phyloP scores from a whole-genome alignment of 2,329 filamentous ascomycete species.

The Knufia fluminis region DNA sequence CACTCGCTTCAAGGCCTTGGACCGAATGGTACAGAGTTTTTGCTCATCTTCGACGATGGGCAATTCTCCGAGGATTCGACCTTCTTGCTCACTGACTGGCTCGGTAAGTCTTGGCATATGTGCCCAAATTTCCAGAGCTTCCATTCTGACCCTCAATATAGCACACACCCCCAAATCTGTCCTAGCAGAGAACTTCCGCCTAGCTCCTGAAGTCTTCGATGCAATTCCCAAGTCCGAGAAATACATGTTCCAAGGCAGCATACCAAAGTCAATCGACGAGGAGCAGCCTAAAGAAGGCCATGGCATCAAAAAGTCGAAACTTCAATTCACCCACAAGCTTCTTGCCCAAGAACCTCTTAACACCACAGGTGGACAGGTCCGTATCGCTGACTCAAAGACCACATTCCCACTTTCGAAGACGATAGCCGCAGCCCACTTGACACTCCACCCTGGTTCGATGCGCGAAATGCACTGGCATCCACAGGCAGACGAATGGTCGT shows the following conservation, averaged over 20 bases:
- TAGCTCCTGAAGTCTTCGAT: conserved; percentile 60
- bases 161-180: conserved; percentile 64
- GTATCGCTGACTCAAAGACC: conserved; percentile 60
- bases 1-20: conserved; percentile 67
- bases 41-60: conserved; percentile 54
- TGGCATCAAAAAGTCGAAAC: conserved; percentile 54
- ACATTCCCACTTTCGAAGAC: conserved; percentile 68
- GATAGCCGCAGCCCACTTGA: conserved; percentile 62
- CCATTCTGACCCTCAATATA: conserved; percentile 20
- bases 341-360: conserved; percentile 58
- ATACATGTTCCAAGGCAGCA: conserved; percentile 66
- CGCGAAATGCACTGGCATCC: conserved; percentile 80
- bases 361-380: conserved; percentile 60
- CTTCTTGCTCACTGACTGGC: conserved; percentile 61
- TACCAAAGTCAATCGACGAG: conserved; percentile 54
- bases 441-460: conserved; percentile 61
- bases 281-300: conserved; percentile 49
- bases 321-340: conserved; percentile 63
- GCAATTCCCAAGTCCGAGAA: conserved; percentile 57
- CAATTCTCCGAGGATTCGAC: conserved; percentile 57
- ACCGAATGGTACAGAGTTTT: conserved; percentile 54
- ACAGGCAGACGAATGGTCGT: conserved; percentile 70
- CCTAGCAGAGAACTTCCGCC: conserved; percentile 64
- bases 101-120: conserved; percentile 38
- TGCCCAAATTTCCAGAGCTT: too few relatives aligned